Evolutionary conservation across 345 rosid species (phyloP), one percentile per base, ranked within the genome.

Genomic region (Brassica incana): DNA sequence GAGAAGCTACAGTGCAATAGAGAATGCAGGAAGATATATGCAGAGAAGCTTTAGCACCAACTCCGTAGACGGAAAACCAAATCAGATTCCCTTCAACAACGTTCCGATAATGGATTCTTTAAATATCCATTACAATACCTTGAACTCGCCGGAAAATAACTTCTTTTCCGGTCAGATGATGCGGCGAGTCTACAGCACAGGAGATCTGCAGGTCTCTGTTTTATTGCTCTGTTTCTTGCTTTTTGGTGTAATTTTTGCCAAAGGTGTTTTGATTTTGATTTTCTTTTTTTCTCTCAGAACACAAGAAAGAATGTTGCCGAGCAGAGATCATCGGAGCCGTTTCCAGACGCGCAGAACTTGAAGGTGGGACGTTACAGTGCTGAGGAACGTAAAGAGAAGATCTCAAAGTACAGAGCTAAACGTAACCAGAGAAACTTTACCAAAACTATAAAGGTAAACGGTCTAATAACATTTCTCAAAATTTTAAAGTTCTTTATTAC

Each of bases 391-490:
- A 87, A 88, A 78, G 95, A 95, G 67, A 92, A 81, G 84, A 95
- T 95, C 75, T 88, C 86, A 12, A 95, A 89, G 85, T 95, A 95
- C 59, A 92, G 90, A 89, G 99, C 99, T 65, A 95, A 95, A 78
- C 87, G 97, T 20, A 88, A 79, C 68, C 97, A 90, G 74, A 91
- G 99, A 74, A 94, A 94, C 77, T 94, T 94, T 87, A 88, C 86
- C 74, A 94, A 94, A 82, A 92, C 97, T 18, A 95, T 95, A 16
- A 95, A 95, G 97, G 99, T 95, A 84, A 52, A 11, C 45, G 25
- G 5, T 1, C 29, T 27, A 60, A 30, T 27, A 10, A 78, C 35
- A 25, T 4, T 43, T 65, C 16, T 16, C 10, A 8, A 14, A n/a
- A 5, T 5, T 65, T 23, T 61, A 2, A 61, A 48, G 35, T 10